These are phyloP conservation scores for Lichenothelia convexa DNA, from an alignment of 495 filamentous ascomycete species.

Conservation along the genomic window DNA sequence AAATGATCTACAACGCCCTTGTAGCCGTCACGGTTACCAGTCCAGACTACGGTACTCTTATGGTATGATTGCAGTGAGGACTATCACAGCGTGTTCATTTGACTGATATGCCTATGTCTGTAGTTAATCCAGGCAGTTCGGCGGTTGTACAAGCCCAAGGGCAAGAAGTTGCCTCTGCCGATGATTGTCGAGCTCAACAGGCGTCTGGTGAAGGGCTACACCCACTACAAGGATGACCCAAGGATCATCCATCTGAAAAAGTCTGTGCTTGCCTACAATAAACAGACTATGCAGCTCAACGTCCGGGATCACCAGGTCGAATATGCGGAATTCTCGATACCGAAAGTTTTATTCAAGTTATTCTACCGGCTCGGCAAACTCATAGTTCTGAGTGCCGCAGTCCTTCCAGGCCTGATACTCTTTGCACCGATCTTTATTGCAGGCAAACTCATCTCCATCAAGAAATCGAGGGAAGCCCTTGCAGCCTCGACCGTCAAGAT, in stretches of 20 bases:
- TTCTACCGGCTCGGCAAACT: constrained; percentile 69
- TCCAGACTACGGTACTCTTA: constrained; percentile 92
- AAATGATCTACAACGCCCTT: constrained; percentile 69
- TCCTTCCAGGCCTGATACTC: constrained; percentile 69
- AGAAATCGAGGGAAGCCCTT: constrained; percentile 78
- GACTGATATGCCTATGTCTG: not conserved
- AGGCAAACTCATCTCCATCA: constrained; percentile 73
- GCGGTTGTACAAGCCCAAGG: constrained; percentile 79
- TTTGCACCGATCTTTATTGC: constrained; percentile 85
- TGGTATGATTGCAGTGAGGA: constrained; percentile 35
- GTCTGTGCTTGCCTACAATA: constrained; percentile 73
- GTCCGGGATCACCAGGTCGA: constrained; percentile 91
- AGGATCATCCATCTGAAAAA: constrained; percentile 64
- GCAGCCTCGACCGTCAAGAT: constrained; percentile 89
- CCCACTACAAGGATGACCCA: constrained; percentile 77
- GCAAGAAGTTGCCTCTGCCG: constrained; percentile 85
- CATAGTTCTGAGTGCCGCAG: constrained; percentile 53
- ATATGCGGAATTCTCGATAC: constrained; percentile 67
- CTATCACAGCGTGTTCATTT: not conserved
- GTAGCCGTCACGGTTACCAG: constrained; percentile 80
- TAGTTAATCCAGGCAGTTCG: constrained; percentile 82
- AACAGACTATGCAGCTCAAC: constrained; percentile 64
- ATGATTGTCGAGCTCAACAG: constrained; percentile 94
- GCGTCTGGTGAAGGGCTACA: constrained; percentile 79
- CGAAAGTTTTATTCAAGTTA: constrained; percentile 55